Evolutionary conservation across 768 basidiomycete genomes (phyloP).

Genomic region (Cyclocybe cylindracea): DNA sequence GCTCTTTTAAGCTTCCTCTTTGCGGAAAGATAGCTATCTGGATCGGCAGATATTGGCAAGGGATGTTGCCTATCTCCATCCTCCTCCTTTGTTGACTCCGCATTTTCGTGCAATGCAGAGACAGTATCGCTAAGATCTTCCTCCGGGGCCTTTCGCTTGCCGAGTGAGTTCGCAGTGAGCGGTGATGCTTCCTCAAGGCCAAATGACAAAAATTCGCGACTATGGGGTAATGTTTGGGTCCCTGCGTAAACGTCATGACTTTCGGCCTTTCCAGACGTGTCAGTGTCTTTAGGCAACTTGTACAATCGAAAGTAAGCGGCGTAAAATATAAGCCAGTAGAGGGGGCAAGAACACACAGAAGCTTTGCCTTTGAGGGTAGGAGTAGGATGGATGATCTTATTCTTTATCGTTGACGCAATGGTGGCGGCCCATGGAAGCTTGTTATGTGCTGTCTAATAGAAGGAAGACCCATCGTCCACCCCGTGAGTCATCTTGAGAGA

Average conservation of each 20-base stretch:
- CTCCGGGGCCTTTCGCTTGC: slow-evolving; percentile 6
- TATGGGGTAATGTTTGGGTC: background rate
- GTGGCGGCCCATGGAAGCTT: slow-evolving; percentile 16
- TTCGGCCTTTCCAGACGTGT: too few relatives aligned
- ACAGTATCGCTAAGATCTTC: background rate
- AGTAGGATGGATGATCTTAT: background rate
- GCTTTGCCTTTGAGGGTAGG: background rate
- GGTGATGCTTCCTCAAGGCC: background rate
- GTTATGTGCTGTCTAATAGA: slow-evolving; percentile 15
- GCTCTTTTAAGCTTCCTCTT: slow-evolving; percentile 86
- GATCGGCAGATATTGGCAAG: slow-evolving; percentile 44
- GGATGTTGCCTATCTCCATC: background rate
- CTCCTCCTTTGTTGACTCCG: background rate
- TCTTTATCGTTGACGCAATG: slow-evolving; percentile 14
- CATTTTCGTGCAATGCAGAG: background rate
- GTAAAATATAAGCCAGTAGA: too few relatives aligned
- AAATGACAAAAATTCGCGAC: background rate
- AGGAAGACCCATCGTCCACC: background rate
- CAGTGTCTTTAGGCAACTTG: too few relatives aligned
- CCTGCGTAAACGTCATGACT: too few relatives aligned
- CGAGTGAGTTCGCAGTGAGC: background rate
- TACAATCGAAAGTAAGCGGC: too few relatives aligned
- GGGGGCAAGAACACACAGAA: too few relatives aligned
- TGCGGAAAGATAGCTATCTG: slow-evolving; percentile 82
- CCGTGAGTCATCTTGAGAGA: background rate